A percentile compares a stretch with the other conserved stretches of the same genome.
phyloP scores from a whole-genome alignment of 2,329 filamentous ascomycete species.

The Moelleriella libera region DNA sequence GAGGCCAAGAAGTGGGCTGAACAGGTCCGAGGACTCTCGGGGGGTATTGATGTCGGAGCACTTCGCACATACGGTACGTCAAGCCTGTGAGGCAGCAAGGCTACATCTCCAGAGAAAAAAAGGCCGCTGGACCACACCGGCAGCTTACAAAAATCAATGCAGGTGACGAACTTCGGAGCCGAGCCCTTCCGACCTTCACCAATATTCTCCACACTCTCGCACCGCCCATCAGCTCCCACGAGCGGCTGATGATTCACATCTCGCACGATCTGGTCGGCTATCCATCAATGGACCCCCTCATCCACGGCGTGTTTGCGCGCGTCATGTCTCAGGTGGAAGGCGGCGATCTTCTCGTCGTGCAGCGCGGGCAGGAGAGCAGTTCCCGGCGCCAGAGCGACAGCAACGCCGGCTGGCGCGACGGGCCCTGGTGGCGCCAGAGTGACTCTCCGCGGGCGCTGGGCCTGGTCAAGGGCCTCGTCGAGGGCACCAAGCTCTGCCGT shows the following conservation, averaged over 20 bases:
- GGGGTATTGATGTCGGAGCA: constrained; percentile 53
- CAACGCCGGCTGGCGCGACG: constrained; percentile 70
- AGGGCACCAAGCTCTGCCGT: constrained; percentile 82
- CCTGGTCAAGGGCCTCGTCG: constrained; percentile 63
- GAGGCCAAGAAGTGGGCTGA: constrained; percentile 95
- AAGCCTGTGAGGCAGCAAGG: constrained; percentile 1
- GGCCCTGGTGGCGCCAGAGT: constrained; percentile 84
- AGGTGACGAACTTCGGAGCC: constrained; percentile 79
- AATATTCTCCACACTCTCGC: constrained; percentile 90
- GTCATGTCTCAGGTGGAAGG: constrained; percentile 99
- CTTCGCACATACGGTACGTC: constrained; percentile 35
- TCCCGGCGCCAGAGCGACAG: constrained; percentile 48
- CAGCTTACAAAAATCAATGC: constrained; percentile 2
- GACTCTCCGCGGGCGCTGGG: constrained; percentile 62
- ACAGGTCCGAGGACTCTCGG: constrained; percentile 58
- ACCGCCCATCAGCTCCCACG: constrained; percentile 90
- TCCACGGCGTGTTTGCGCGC: constrained; percentile 80
- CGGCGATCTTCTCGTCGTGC: constrained; percentile 84
- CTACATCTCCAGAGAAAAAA: not conserved
- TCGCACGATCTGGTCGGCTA: constrained; percentile 93
- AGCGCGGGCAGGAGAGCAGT: constrained; percentile 77
- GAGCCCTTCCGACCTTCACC: constrained; percentile 87
- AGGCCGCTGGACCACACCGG: not conserved
- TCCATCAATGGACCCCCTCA: constrained; percentile 82
- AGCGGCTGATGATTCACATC: constrained; percentile 92